Percentiles rank a stretch among this genome's conserved stretches.
These are phyloP conservation scores for Penicillium antarcticum DNA, from an alignment of 495 filamentous ascomycete genomes.

Conservation along the genomic window DNA sequence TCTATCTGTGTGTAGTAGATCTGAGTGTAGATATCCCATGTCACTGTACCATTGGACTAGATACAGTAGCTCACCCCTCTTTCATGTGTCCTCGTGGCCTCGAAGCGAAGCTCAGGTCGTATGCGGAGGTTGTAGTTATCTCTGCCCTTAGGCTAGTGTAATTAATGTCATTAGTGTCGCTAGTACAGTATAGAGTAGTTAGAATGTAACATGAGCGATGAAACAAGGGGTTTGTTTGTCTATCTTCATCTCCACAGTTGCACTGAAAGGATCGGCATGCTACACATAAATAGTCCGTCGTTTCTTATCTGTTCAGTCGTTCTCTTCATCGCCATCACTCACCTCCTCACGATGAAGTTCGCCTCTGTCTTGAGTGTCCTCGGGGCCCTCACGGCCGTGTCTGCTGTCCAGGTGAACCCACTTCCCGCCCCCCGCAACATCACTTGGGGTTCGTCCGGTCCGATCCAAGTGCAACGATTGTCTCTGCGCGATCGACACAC, in stretches of 20 bases:
- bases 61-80: not conserved
- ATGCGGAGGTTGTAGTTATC: conserved; percentile 19
- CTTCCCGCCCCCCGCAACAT: conserved; percentile 53
- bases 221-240: conserved; percentile 15
- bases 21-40: not conserved
- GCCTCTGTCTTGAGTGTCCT: conserved; percentile 22
- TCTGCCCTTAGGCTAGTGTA: not conserved
- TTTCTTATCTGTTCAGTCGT: not conserved
- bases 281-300: conserved; percentile 15
- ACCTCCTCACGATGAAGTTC: conserved; percentile 29
- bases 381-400: conserved; percentile 24
- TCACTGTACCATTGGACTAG: conserved; percentile 6
- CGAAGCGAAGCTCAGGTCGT: not conserved
- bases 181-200: too few relatives aligned
- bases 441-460: conserved; percentile 51
- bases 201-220: conserved; percentile 21
- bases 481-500: conserved; percentile 26
- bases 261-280: conserved; percentile 22
- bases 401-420: conserved; percentile 50
- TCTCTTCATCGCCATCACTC: not conserved
- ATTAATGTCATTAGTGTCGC: not conserved
- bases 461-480: conserved; percentile 35
- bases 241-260: conserved; percentile 1
- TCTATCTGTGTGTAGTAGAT: not conserved
- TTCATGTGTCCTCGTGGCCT: not conserved